Conservation (phyloP, 257 asterid species). For the Cordia subcordata region DNA sequence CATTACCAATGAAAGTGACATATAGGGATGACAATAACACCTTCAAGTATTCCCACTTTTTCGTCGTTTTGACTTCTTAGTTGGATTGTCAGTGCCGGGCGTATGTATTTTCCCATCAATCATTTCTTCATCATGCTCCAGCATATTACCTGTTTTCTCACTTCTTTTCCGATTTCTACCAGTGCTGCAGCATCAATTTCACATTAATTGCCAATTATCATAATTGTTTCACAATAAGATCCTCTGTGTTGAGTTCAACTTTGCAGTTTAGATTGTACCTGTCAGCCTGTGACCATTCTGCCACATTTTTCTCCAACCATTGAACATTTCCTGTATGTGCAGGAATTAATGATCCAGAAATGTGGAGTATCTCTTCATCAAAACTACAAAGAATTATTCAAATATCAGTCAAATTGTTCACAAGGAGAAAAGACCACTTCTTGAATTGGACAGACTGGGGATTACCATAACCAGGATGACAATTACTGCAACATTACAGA, state of each 20-base stretch:
- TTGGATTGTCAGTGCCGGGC: constrained; percentile 13
- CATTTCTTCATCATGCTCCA: constrained; percentile 16
- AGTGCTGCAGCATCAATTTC: constrained; percentile 32
- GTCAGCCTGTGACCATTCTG: constrained; percentile 49
- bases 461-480: no score
- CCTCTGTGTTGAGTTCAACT: no score
- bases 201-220: not conserved
- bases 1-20: not conserved
- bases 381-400: constrained; percentile 39
- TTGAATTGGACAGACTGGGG: no score
- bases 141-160: constrained; percentile 14
- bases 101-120: constrained; percentile 18
- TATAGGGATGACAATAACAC: not conserved
- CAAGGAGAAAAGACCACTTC: not conserved
- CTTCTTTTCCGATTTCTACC: constrained; percentile 25
- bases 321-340: constrained; percentile 53
- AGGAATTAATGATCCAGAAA: constrained; percentile 58
- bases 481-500: no score
- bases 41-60: constrained; percentile 30
- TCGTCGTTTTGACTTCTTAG: constrained; percentile 38
- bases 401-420: constrained; percentile 5
- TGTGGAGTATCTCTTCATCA: constrained; percentile 70
- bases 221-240: no score
- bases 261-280: constrained; percentile 30
- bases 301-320: constrained; percentile 63